Conservation (phyloP, 2,329 filamentous ascomycete species). For the Lasiodiplodia hormozganensis region DNA sequence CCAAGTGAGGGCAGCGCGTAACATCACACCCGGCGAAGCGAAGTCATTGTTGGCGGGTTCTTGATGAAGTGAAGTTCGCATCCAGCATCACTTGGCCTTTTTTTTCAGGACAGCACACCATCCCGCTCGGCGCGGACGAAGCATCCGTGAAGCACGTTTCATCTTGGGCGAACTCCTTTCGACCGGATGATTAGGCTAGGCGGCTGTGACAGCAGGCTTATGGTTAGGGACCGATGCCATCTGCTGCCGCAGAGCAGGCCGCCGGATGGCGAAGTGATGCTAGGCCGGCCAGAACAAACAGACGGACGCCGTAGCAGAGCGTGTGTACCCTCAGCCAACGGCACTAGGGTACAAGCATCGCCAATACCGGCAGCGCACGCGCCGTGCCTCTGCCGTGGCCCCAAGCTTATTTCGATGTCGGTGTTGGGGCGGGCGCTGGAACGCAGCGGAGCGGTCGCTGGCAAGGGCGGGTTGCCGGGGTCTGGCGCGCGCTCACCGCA, state of each 20-base stretch:
- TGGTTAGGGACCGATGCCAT: neutral
- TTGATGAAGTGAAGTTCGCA: slow-evolving; percentile 2
- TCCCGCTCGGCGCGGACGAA: slow-evolving; percentile 10
- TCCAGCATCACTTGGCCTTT: neutral
- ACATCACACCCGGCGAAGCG: slow-evolving; percentile 8
- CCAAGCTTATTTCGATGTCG: slow-evolving; percentile 23
- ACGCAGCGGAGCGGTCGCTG: neutral
- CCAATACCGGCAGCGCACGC: slow-evolving; percentile 11
- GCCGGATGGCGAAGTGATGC: neutral
- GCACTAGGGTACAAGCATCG: slow-evolving; percentile 14
- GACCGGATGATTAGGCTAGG: neutral
- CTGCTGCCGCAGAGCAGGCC: neutral
- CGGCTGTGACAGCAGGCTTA: neutral
- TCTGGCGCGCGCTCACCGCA: slow-evolving; percentile 12
- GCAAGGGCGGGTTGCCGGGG: neutral
- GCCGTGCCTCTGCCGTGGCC: slow-evolving; percentile 15
- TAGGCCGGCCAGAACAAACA: neutral
- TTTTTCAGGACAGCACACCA: neutral
- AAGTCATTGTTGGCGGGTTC: neutral
- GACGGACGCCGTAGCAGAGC: neutral
- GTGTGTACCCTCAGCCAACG: slow-evolving; percentile 8
- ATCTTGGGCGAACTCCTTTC: neutral
- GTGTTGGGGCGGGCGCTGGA: slow-evolving; percentile 14
- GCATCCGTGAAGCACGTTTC: slow-evolving; percentile 12
- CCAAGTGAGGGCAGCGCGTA: slow-evolving; percentile 14